Evolutionary conservation across 2,329 filamentous ascomycete species (phyloP).

Genomic region (Colletotrichum ledebouriae): DNA sequence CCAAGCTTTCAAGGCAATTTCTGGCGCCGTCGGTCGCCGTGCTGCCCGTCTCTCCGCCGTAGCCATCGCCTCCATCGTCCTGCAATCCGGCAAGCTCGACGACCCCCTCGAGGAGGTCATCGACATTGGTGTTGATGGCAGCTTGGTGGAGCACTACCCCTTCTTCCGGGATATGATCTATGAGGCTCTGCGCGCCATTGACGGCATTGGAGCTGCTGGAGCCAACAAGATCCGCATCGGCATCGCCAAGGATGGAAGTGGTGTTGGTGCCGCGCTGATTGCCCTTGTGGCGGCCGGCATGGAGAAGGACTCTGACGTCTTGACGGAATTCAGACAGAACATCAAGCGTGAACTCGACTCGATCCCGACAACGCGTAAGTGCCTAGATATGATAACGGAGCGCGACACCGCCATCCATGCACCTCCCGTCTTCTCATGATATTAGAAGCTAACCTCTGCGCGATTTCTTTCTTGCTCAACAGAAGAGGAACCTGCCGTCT

Average conservation of each 20-base stretch:
- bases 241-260: slow-evolving; percentile 96
- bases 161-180: slow-evolving; percentile 90
- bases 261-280: slow-evolving; percentile 95
- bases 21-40: slow-evolving; percentile 86
- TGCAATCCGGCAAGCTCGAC: slow-evolving; percentile 81
- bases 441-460: slow-evolving; percentile 44
- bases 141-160: slow-evolving; percentile 95
- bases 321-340: slow-evolving; percentile 57
- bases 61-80: slow-evolving; percentile 85
- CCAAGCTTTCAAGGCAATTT: slow-evolving; percentile 85
- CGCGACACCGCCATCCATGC: slow-evolving; percentile 45
- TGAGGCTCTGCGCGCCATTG: slow-evolving; percentile 81
- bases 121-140: slow-evolving; percentile 95
- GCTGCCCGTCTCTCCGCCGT: slow-evolving; percentile 90
- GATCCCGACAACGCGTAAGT: slow-evolving; percentile 51
- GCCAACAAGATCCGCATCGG: slow-evolving; percentile 92
- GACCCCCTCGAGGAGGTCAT: slow-evolving; percentile 76
- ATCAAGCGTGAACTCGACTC: slow-evolving; percentile 53
- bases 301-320: slow-evolving; percentile 64
- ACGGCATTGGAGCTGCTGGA: slow-evolving; percentile 81
- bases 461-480: neutral
- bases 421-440: slow-evolving; percentile 10
- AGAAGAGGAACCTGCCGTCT: slow-evolving; percentile 51
- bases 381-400: slow-evolving; percentile 1
- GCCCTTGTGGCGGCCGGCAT: slow-evolving; percentile 85